Evolutionary conservation across 2,329 filamentous ascomycete genomes (phyloP).

Genomic region (Fusarium falciforme): DNA sequence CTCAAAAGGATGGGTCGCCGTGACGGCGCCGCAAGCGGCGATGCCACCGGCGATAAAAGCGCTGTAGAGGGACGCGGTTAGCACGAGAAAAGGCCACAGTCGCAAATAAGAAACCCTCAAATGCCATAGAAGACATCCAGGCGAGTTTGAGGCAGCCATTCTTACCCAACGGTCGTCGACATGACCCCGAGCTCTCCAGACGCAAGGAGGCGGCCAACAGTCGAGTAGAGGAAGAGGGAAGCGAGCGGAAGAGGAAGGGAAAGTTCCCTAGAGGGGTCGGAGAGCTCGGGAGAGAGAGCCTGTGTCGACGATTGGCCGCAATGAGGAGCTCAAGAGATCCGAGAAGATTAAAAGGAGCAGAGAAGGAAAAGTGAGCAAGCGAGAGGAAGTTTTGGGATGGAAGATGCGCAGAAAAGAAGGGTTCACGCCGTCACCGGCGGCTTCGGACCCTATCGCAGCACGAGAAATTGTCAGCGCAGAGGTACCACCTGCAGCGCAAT

Average conservation of each 20-base stretch:
- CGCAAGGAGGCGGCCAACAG: constrained; percentile 15
- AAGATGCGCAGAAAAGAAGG: constrained; percentile 32
- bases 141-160: neutral
- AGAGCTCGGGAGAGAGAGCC: constrained; percentile 38
- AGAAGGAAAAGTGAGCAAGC: constrained; percentile 8
- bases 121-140: neutral
- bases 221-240: constrained; percentile 2
- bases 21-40: constrained; percentile 96
- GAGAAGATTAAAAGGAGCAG: neutral
- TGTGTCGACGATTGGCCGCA: constrained; percentile 20
- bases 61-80: constrained; percentile 53
- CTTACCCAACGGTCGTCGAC: constrained; percentile 52
- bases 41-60: constrained; percentile 97
- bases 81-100: neutral
- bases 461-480: constrained; percentile 44
- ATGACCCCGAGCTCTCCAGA: constrained; percentile 43
- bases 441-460: constrained; percentile 45
- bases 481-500: constrained; percentile 20
- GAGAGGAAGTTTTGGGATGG: constrained; percentile 15
- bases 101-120: constrained; percentile 11
- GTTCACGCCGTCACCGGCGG: constrained; percentile 38
- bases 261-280: constrained; percentile 20
- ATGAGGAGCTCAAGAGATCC: constrained; percentile 6
- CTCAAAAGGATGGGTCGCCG: constrained; percentile 97
- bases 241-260: constrained; percentile 2